Evolutionary conservation across 768 basidiomycete species (phyloP).

Genomic region (Lentinula sp.): DNA sequence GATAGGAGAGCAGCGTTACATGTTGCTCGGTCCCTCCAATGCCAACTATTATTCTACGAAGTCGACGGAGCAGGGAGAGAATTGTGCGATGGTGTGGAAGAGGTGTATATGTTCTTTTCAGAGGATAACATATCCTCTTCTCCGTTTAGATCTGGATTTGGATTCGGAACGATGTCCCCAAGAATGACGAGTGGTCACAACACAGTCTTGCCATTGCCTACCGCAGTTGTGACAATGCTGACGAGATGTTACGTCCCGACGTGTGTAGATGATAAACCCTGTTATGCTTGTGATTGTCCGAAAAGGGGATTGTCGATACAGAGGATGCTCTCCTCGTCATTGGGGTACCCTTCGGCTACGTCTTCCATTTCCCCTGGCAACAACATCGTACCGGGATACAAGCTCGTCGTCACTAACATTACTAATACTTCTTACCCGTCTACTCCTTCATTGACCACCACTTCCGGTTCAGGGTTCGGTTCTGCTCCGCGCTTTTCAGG

Average conservation of each 20-base stretch:
- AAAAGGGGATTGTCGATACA: conserved; percentile 39
- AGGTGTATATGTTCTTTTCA: conserved; percentile 82
- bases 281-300: conserved; percentile 83
- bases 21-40: conserved; percentile 86
- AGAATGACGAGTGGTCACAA: conserved; percentile 43
- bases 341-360: background rate
- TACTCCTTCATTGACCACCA: background rate
- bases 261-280: conserved; percentile 74
- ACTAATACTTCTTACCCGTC: conserved; percentile 35
- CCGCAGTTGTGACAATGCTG: conserved; percentile 83
- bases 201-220: conserved; percentile 44
- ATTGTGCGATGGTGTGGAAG: conserved; percentile 83
- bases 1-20: conserved; percentile 82
- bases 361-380: no score
- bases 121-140: conserved; percentile 54
- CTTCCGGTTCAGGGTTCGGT: background rate
- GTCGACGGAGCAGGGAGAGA: conserved; percentile 91
- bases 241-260: conserved; percentile 88
- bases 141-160: conserved; percentile 14
- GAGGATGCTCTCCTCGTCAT: background rate
- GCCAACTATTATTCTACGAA: conserved; percentile 93
- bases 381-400: background rate
- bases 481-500: background rate
- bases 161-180: background rate
- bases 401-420: background rate